Base-by-base conservation (phyloP, 208 protist genomes). In the Leptomonas seymouri region DNA sequence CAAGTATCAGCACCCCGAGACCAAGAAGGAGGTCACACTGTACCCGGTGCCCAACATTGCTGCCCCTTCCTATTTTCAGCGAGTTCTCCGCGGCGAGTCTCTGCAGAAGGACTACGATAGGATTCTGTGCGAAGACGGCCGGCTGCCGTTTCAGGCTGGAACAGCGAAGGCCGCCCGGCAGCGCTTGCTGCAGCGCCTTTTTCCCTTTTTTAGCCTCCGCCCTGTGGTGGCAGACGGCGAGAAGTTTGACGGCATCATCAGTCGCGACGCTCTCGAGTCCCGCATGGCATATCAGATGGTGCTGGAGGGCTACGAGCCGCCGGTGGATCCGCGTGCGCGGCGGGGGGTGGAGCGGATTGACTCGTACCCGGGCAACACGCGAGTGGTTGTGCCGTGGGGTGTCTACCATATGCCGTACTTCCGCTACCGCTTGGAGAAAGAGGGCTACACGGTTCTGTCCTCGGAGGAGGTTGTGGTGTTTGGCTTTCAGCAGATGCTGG, bases 231-330 rank as follows among this genome's bases (percentile, higher is more conserved):
- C 27, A 1, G 61, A 89, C 41, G 79, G 84, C 2, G 74, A 79
- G 46, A 91, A 91, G 65, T 95, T 91, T 67, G 90, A 95, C 68
- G 90, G 90, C 36, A 65, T 89, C n/a, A 4, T 88, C 44, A 57
- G 68, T 34, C 90, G 90, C 45, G 90, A 95, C 46, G 71, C 87
- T 5, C 46, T 93, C 23, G 90, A 95, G 80, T 89, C 84, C 14
- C 85, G 86, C 25, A 95, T 95, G 90, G 86, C 87, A n/a, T 95
- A 93, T 49, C 84, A 93, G 59, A 90, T 89, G 84, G 66, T 95
- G 21, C 65, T 87, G 30, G 84, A 93, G n/a, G 70, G 80, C 25
- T 81, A 74, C 46, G 80, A 90, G 28, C 90, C 90, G 1, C 87
- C 87, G 5, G 80, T 93, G 27, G 90, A 95, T 62, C 87, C 90